Base-by-base conservation (phyloP, 2,329 filamentous ascomycete genomes). In the Ophiosphaerella herpotricha region DNA sequence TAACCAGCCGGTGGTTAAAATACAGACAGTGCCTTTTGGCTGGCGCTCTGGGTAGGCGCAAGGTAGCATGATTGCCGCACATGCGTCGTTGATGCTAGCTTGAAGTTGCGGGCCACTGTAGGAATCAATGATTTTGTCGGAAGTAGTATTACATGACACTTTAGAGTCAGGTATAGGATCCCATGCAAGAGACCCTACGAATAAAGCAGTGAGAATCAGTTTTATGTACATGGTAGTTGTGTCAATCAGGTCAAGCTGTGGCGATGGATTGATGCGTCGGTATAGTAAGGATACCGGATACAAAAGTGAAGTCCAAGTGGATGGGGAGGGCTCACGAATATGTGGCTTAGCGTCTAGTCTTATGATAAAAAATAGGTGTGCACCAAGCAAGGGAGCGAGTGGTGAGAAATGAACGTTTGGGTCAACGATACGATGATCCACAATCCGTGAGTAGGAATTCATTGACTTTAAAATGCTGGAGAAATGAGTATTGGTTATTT, bases 11-110 rank as follows among this genome's bases (percentile, higher is more conserved):
- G 63, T 41, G 7, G 53, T 49, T 26, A 55, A 51, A 21, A 50
- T 45, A 50, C 66, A 69, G 7, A 58, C n/a, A 2, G 39, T 55
- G 23, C 47, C 57, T 1, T 52, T 9, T 7, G 55, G 26, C 5
- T 58, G 34, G 21, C 50, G 59, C 7, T 60, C 52, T 32, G 42
- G 58, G 36, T 63, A 64, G 7, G 66, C 66, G 37, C 66, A 69
- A 3, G 32, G 23, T 1, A 62, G 61, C 57, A 69, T 63, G 57
- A 69, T 66, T 14, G 55, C 61, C 13, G 57, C 62, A 37, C 66
- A 69, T 35, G 64, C 66, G 35, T 66, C 39, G 31, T 64, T 55
- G 23, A 67, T 36, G 5, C 66, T 53, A 3, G 49, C 51, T 14
- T 60, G 50, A 7, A 63, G 39, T 35, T 61, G 59, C 7, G 62